Evolutionary conservation across 345 rosid species (phyloP), one percentile per base, ranked within the genome.

Genomic region (Chamaenerion angustifolium): DNA sequence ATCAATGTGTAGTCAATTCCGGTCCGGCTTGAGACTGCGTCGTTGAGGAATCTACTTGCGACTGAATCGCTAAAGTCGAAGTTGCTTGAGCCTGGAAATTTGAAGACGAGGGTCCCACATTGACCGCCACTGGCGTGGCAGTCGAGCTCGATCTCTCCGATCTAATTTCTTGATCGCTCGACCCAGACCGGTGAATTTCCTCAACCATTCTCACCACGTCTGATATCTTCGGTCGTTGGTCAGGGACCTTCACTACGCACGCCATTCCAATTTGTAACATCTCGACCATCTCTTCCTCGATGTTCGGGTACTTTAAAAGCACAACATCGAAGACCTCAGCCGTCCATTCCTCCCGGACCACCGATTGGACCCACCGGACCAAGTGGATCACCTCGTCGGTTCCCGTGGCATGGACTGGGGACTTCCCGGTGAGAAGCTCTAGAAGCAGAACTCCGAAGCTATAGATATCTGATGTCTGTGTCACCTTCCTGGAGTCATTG

Each of bases 221-320:
- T n/a, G 52, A 13, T 81, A 82, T 84, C 63, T 77, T 76, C 10
- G 93, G 95, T 58, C 95, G 72, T 68, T 76, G 75, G 54, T 84
- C 96, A 0, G 92, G 92, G 56, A 77, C 64, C 59, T 82, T 82
- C 15, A 58, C 72, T 0, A 82, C 85, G 70, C 96, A 88, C 16
- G 75, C 77, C 90, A 84, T 80, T 12, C 82, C 95, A 21, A 87
- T 75, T 63, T 92, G 96, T 52, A 93, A 60, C 96, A 93, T 82
- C 75, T 79, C 95, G 31, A 93, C 99, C 95, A 88, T 77, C 76
- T 88, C 97, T 67, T 88, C 95, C 69, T 92, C 99, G 35, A 88
- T 85, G 49, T 88, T 83, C 5, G 99, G 82, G 66, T 71, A 82
- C 71, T 90, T 72, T 71, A 88, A 42, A 23, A 93, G 86, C 76